phyloP scores from a whole-genome alignment of 805 yeast species.

The Saccharomyces jurei region DNA sequence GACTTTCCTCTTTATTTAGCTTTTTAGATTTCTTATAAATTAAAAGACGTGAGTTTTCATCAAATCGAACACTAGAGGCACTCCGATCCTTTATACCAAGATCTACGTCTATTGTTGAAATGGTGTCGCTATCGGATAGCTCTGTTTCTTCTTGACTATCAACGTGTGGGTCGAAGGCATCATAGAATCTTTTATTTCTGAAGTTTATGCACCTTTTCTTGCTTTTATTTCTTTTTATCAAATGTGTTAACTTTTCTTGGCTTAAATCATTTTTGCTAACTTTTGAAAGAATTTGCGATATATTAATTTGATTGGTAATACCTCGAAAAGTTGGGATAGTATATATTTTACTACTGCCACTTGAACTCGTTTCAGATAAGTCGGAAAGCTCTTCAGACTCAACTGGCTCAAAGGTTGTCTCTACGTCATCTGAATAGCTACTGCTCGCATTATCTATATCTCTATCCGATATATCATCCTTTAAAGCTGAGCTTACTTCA shows the following conservation, averaged over 20 bases:
- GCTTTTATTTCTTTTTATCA: conserved; percentile 3
- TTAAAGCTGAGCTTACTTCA: not conserved
- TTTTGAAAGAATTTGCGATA: conserved; percentile 13
- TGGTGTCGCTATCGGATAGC: not conserved
- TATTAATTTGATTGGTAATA: conserved; percentile 6
- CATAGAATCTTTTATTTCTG: conserved; percentile 15
- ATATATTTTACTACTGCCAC: conserved; percentile 7
- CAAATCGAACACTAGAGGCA: conserved; percentile 4
- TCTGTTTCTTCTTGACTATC: not conserved
- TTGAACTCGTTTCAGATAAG: not conserved
- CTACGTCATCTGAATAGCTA: not conserved
- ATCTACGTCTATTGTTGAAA: not conserved
- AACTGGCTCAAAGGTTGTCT: not conserved
- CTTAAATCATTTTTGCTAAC: conserved; percentile 14
- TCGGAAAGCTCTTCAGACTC: not conserved
- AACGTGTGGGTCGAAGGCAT: conserved; percentile 3
- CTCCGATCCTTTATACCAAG: not conserved
- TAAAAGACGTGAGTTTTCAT: conserved; percentile 1
- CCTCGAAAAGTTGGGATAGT: conserved; percentile 39
- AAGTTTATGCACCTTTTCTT: conserved; percentile 4
- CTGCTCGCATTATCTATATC: not conserved
- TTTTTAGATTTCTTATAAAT: conserved; percentile 3
- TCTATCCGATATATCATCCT: not conserved
- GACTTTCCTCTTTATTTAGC: not conserved
- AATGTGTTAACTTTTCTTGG: conserved; percentile 8